These are phyloP conservation scores for Kurtzmaniella natalensis DNA, from an alignment of 1,139 yeast species.

Conservation along the genomic window DNA sequence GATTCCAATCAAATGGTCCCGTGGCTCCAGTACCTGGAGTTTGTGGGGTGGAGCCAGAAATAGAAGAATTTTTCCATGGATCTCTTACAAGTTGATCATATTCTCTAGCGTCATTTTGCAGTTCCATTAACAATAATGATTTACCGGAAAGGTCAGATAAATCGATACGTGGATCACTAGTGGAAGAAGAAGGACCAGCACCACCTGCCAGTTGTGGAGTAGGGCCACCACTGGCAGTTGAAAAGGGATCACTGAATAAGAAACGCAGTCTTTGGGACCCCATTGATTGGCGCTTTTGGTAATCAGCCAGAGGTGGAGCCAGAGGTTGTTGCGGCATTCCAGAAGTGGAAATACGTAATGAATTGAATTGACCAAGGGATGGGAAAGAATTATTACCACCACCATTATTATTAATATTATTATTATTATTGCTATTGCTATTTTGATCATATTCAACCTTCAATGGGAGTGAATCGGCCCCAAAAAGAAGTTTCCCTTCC, in stretches of 20 bases:
- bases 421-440: conserved; percentile 16
- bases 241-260: conserved; percentile 64
- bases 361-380: conserved; percentile 19
- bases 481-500: conserved; percentile 64
- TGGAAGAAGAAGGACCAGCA: conserved; percentile 12
- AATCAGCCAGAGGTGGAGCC: conserved; percentile 19
- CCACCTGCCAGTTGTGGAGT: conserved; percentile 13
- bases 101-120: conserved; percentile 51
- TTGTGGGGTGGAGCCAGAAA: conserved; percentile 27
- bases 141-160: conserved; percentile 45
- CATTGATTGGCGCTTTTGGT: conserved; percentile 49
- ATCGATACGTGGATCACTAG: conserved; percentile 19
- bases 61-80: conserved; percentile 26
- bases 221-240: conserved; percentile 19
- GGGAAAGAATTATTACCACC: conserved; percentile 8
- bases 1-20: conserved; percentile 33
- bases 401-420: too few relatives aligned
- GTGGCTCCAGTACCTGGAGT: conserved; percentile 29
- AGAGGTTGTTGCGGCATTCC: conserved; percentile 25
- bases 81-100: conserved; percentile 49
- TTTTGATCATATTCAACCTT: conserved; percentile 44
- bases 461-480: conserved; percentile 50
- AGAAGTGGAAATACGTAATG: conserved; percentile 25
- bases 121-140: conserved; percentile 52
- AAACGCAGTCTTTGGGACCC: conserved; percentile 64